Conservation (phyloP, 129 eudicot genomes). For the Scalesia atractyloides region DNA sequence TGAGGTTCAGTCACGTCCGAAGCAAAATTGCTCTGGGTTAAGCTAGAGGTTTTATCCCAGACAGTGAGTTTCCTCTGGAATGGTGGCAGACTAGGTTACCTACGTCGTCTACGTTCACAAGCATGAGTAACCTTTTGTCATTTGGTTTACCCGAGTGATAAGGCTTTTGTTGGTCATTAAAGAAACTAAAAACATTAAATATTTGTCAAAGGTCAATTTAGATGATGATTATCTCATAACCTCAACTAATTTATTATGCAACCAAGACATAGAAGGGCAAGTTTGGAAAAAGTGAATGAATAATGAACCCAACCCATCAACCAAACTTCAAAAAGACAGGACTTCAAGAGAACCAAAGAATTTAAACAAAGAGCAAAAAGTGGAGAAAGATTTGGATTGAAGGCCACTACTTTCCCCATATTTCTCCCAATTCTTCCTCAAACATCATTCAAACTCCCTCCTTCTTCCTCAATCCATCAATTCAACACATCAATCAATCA, state of each 20-base stretch:
- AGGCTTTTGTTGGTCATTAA: too few relatives aligned
- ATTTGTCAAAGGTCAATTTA: not conserved
- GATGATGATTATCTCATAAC: not conserved
- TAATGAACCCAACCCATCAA: constrained; percentile 16
- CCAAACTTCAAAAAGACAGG: constrained; percentile 40
- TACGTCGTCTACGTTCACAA: too few relatives aligned
- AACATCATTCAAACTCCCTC: constrained; percentile 6
- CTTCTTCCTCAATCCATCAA: constrained; percentile 3
- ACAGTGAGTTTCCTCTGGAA: too few relatives aligned
- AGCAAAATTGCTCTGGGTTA: too few relatives aligned
- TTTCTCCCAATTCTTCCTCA: constrained; percentile 27
- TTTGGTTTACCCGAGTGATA: too few relatives aligned
- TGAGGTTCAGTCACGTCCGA: too few relatives aligned
- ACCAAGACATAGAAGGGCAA: constrained; percentile 19
- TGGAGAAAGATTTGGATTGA: constrained; percentile 67
- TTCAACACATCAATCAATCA: not conserved
- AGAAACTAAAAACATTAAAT: too few relatives aligned
- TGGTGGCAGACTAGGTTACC: too few relatives aligned
- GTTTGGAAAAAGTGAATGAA: constrained; percentile 22
- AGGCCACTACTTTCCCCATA: constrained; percentile 49
- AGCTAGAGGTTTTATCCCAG: too few relatives aligned
- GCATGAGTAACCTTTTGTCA: too few relatives aligned
- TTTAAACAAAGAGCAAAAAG: constrained; percentile 54
- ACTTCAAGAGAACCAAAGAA: constrained; percentile 26
- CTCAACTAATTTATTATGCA: not conserved